Percentiles rank a stretch among this genome's conserved stretches.
phyloP scores from a whole-genome alignment of 1,284 basidiomycete genomes.

The Cutaneotrichosporon spelunceum region DNA sequence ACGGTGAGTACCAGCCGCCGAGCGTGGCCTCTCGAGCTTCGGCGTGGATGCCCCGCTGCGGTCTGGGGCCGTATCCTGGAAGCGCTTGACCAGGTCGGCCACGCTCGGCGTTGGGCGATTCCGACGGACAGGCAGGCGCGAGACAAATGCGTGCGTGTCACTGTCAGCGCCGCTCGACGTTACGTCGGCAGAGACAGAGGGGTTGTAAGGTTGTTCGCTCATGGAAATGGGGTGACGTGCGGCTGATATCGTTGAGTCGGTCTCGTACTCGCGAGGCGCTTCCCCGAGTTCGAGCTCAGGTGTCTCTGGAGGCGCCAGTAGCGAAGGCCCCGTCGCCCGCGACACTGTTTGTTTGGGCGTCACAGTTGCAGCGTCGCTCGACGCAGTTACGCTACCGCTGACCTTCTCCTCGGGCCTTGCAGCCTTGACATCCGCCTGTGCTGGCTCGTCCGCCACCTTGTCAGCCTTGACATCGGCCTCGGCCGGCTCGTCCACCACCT shows the following conservation, averaged over 20 bases:
- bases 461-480: neutral
- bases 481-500: neutral
- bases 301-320: conserved; percentile 19
- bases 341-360: conserved; percentile 21
- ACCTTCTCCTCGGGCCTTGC: conserved; percentile 6
- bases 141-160: conserved; percentile 51
- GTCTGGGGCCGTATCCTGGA: conserved; percentile 50
- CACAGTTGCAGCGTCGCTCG: conserved; percentile 9
- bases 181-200: conserved; percentile 6
- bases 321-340: conserved; percentile 6
- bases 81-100: conserved; percentile 78
- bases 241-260: conserved; percentile 87
- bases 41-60: neutral
- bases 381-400: neutral
- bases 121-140: conserved; percentile 67
- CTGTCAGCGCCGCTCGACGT: conserved; percentile 47
- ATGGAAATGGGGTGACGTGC: conserved; percentile 35
- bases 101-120: conserved; percentile 57
- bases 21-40: conserved; percentile 30
- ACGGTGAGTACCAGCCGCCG: conserved; percentile 15
- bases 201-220: neutral
- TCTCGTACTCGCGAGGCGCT: conserved; percentile 60
- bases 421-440: neutral
- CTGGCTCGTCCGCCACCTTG: neutral
- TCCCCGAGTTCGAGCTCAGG: conserved; percentile 44